These are phyloP conservation scores for Codiaeum variegatum DNA, from an alignment of 441 rosid genomes.

Conservation along the genomic window DNA sequence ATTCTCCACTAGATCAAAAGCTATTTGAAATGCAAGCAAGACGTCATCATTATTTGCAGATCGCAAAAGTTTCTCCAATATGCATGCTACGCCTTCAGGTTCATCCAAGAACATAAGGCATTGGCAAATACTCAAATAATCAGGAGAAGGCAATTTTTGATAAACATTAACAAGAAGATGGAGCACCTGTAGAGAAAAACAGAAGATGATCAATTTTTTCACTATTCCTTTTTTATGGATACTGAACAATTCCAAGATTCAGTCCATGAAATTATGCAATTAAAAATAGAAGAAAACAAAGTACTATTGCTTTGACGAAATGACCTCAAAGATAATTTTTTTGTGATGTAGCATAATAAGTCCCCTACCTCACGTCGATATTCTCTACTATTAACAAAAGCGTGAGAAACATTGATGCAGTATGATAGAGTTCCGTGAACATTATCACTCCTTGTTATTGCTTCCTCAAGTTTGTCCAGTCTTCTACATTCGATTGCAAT, in stretches of 20 bases:
- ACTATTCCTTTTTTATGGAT: not conserved
- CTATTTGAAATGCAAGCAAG: constrained; percentile 81
- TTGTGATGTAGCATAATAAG: not conserved
- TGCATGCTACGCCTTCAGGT: constrained; percentile 75
- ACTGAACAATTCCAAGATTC: constrained; percentile 6
- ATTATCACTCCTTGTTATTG: constrained; percentile 83
- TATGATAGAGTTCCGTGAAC: constrained; percentile 74
- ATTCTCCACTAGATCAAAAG: constrained; percentile 94
- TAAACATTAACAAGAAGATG: constrained; percentile 81
- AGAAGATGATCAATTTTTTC: not conserved
- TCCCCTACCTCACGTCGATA: constrained; percentile 76
- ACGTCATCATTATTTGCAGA: constrained; percentile 81
- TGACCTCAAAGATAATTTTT: not conserved
- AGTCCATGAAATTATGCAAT: not conserved
- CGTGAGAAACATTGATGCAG: constrained; percentile 81
- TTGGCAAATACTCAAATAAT: constrained; percentile 90
- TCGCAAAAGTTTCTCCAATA: constrained; percentile 86
- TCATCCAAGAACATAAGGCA: constrained; percentile 95
- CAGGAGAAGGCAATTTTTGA: constrained; percentile 86
- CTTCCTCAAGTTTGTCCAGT: constrained; percentile 95
- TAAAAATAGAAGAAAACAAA: not conserved
- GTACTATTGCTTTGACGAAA: not conserved
- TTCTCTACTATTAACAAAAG: constrained; percentile 80
- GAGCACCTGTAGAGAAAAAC: constrained; percentile 62
- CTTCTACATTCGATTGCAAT: constrained; percentile 94